A percentile compares a stretch with the other conserved stretches of the same genome.
Conservation (phyloP, 169 alveolate genomes). For the Cardiosporidium cionae region DNA sequence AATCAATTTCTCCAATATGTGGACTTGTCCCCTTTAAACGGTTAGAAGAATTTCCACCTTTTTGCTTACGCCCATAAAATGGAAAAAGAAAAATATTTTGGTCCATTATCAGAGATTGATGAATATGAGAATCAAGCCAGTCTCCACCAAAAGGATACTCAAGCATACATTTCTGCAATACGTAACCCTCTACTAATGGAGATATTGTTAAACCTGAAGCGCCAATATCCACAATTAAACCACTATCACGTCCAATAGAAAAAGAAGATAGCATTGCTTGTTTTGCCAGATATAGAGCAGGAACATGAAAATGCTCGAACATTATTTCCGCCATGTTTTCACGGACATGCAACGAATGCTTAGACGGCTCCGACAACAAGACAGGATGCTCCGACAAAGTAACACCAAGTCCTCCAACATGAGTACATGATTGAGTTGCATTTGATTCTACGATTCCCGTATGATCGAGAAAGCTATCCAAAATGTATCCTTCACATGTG, state of each 20-base stretch:
- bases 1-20: too few relatives aligned
- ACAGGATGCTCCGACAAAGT: conserved; percentile 86
- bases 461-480: not conserved
- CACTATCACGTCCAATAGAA: conserved; percentile 78
- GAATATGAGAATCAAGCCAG: conserved; percentile 46
- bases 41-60: not conserved
- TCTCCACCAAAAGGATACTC: conserved; percentile 78
- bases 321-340: conserved; percentile 91
- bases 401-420: conserved; percentile 23
- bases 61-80: not conserved
- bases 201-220: conserved; percentile 65
- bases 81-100: not conserved
- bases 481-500: not conserved
- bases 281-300: conserved; percentile 73
- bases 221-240: conserved; percentile 80
- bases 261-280: conserved; percentile 76
- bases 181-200: conserved; percentile 84
- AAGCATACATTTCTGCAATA: conserved; percentile 57
- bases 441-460: not conserved
- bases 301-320: conserved; percentile 79
- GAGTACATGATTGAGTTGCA: not conserved
- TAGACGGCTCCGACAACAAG: conserved; percentile 93
- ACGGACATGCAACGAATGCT: conserved; percentile 88
- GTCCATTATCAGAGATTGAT: not conserved
- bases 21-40: not conserved